phyloP scores from a whole-genome alignment of 257 asterid genomes.

The Lycium ferocissimum region DNA sequence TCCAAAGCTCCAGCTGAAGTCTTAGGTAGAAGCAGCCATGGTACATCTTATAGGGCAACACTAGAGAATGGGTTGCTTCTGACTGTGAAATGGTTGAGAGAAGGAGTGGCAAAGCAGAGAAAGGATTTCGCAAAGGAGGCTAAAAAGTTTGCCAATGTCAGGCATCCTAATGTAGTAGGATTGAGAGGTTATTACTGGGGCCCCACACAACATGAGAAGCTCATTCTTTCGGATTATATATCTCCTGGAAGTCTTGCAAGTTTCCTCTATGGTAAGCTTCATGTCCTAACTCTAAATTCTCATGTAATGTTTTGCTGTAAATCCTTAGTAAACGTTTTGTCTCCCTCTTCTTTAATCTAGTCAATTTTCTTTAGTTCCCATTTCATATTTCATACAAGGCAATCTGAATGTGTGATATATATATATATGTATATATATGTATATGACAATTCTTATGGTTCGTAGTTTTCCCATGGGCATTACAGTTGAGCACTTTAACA shows the following conservation, averaged over 20 bases:
- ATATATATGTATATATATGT: too few relatives aligned
- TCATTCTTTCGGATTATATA: conserved; percentile 93
- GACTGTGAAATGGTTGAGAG: conserved; percentile 98
- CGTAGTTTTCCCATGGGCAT: neutral
- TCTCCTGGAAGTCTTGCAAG: conserved; percentile 97
- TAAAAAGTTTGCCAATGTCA: conserved; percentile 85
- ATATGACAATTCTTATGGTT: neutral
- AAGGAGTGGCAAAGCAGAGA: conserved; percentile 96
- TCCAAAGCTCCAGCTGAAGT: conserved; percentile 98
- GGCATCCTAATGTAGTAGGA: conserved; percentile 97
- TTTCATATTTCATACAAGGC: neutral
- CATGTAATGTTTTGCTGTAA: neutral
- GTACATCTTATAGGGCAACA: conserved; percentile 89
- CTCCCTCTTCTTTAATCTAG: neutral
- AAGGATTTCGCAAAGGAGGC: conserved; percentile 99
- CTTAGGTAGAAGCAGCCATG: conserved; percentile 95
- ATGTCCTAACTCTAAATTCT: conserved; percentile 4
- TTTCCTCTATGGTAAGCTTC: conserved; percentile 78
- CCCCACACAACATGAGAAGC: conserved; percentile 97
- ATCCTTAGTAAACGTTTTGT: neutral
- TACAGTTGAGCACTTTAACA: neutral
- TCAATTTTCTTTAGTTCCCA: neutral
- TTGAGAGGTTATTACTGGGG: conserved; percentile 99
- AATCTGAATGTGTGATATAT: neutral
- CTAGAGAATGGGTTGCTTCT: conserved; percentile 85